Conservation (phyloP, 371 early-diverging fungal species). For the Chytridium lagenaria region DNA sequence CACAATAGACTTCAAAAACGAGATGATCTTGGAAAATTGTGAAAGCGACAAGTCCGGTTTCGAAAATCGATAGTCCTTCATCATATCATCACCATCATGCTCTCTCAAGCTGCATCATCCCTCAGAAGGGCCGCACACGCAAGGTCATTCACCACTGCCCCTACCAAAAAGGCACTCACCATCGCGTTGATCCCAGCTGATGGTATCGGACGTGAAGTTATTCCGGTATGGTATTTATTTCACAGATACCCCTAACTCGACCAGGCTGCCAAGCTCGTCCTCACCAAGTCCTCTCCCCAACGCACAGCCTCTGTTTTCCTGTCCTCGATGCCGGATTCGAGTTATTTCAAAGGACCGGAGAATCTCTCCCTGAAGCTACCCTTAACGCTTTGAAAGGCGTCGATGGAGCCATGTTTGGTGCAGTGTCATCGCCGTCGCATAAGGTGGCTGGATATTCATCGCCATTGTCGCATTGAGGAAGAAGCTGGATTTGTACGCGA, state of each 20-base stretch:
- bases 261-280: no score
- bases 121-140: background rate
- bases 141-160: background rate
- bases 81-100: background rate
- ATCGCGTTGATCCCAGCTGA: constrained; percentile 95
- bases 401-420: constrained; percentile 94
- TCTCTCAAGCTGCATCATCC: background rate
- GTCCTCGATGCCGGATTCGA: constrained; percentile 93
- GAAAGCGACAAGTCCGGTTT: no score
- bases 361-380: constrained; percentile 86
- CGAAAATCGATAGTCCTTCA: no score
- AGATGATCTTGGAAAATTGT: no score
- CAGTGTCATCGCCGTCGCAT: constrained; percentile 96
- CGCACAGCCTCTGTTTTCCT: constrained; percentile 69
- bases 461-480: constrained; percentile 94
- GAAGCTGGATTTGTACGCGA: constrained; percentile 91
- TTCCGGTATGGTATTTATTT: constrained; percentile 59
- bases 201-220: constrained; percentile 93
- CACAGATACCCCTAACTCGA: background rate
- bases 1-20: no score
- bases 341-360: constrained; percentile 88
- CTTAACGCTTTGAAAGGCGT: constrained; percentile 78
- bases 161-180: constrained; percentile 45
- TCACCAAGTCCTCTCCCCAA: constrained; percentile 81
- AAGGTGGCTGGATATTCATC: constrained; percentile 96